Conservation (phyloP, 73 alveolate genomes). For the Uronychia binucleata region DNA sequence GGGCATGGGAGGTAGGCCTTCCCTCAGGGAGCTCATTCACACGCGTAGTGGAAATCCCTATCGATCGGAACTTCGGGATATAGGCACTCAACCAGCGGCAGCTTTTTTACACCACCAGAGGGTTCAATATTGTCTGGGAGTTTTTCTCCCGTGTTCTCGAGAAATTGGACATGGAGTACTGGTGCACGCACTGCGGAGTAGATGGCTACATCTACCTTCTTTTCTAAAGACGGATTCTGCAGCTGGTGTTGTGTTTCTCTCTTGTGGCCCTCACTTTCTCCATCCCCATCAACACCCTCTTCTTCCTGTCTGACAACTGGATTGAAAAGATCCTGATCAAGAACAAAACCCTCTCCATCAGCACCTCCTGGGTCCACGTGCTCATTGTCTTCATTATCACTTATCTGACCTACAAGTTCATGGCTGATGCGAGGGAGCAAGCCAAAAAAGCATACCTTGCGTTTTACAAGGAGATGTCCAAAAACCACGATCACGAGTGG, state of each 20-base stretch:
- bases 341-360: background rate
- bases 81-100: slow-evolving; percentile 40
- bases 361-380: background rate
- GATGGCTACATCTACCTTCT: slow-evolving; percentile 76
- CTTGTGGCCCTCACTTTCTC: slow-evolving; percentile 50
- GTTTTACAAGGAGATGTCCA: slow-evolving; percentile 33
- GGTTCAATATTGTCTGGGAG: slow-evolving; percentile 28
- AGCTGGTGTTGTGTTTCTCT: slow-evolving; percentile 46
- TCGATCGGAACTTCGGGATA: slow-evolving; percentile 47
- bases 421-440: slow-evolving; percentile 4
- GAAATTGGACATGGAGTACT: slow-evolving; percentile 59
- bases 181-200: slow-evolving; percentile 62
- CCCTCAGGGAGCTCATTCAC: background rate
- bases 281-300: slow-evolving; percentile 48
- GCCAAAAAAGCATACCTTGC: slow-evolving; percentile 47
- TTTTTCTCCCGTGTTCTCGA: slow-evolving; percentile 33
- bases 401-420: background rate
- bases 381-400: background rate
- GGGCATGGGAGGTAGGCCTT: background rate
- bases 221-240: slow-evolving; percentile 60
- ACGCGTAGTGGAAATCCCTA: slow-evolving; percentile 51
- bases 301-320: slow-evolving; percentile 18
- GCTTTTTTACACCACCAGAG: slow-evolving; percentile 28
- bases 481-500: slow-evolving; percentile 58
- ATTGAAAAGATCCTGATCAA: slow-evolving; percentile 12